A percentile compares a stretch with the other conserved stretches of the same genome.
Evolutionary conservation across 108 stramenopile genomes (phyloP).

Genomic region (Stephanodiscus minutulus): DNA sequence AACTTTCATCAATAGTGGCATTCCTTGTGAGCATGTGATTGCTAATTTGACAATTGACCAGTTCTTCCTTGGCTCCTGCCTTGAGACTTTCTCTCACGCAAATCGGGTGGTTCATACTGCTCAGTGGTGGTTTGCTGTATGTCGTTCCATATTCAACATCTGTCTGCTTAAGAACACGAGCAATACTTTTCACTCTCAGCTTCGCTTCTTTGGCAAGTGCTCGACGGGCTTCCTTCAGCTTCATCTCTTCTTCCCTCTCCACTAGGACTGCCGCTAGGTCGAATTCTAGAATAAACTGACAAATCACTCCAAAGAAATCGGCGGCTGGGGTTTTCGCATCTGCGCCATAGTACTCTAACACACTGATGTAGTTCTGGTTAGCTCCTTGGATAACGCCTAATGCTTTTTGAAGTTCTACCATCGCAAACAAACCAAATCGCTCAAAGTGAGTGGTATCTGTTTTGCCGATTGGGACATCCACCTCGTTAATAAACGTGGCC

Average conservation of each 20-base stretch:
- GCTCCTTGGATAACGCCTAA: conserved; percentile 43
- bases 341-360: conserved; percentile 82
- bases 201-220: conserved; percentile 33
- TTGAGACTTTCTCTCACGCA: background rate
- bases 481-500: conserved; percentile 33
- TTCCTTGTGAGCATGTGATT: too few relatives aligned
- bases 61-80: background rate
- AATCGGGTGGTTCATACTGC: background rate
- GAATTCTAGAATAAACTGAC: conserved; percentile 61
- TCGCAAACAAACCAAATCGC: conserved; percentile 53
- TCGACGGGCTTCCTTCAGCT: conserved; percentile 10
- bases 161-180: background rate
- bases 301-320: conserved; percentile 80
- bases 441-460: conserved; percentile 69
- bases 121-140: background rate
- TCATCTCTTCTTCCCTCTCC: conserved; percentile 52
- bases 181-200: conserved; percentile 14
- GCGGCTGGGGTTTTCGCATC: conserved; percentile 69
- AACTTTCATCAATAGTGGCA: background rate
- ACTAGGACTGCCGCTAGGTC: conserved; percentile 57
- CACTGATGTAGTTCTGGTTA: conserved; percentile 49
- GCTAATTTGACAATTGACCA: too few relatives aligned
- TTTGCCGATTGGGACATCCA: conserved; percentile 41
- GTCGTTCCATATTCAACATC: background rate
- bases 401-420: conserved; percentile 52